These are phyloP conservation scores for Magnolia sinica DNA, from an alignment of 164 flowering plant genomes.

Conservation along the genomic window DNA sequence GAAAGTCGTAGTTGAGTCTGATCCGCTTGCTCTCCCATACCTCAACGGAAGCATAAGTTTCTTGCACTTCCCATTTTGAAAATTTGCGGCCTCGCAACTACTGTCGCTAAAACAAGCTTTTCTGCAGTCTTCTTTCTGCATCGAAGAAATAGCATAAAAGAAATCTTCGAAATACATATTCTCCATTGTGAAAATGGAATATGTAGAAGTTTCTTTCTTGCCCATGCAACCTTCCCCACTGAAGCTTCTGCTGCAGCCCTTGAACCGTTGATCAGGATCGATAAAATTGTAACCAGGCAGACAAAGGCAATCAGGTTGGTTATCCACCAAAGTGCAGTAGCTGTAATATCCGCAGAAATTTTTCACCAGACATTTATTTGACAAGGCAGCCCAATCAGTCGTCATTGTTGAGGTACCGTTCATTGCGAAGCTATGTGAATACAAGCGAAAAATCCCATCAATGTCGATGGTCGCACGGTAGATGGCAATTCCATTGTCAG, in stretches of 20 bases:
- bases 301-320: conserved; percentile 23
- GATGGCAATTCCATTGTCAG: neutral
- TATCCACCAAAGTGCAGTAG: conserved; percentile 1
- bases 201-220: conserved; percentile 5
- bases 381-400: neutral
- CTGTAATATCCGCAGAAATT: conserved; percentile 20
- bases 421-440: neutral
- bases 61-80: conserved; percentile 9
- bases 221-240: conserved; percentile 16
- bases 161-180: conserved; percentile 28
- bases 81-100: conserved; percentile 29
- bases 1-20: neutral
- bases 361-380: conserved; percentile 11
- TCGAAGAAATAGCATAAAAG: conserved; percentile 7
- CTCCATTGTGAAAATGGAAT: neutral
- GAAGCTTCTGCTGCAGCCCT: conserved; percentile 30
- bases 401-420: neutral
- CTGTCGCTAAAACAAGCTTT: conserved; percentile 34
- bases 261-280: conserved; percentile 18
- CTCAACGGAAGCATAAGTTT: conserved; percentile 31
- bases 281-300: conserved; percentile 13
- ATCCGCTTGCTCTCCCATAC: conserved; percentile 15
- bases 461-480: conserved; percentile 5
- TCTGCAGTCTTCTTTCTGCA: conserved; percentile 18
- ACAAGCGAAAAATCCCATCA: conserved; percentile 11